Evolutionary conservation across 1,284 basidiomycete species (phyloP), one percentile per base, ranked within the genome.

Genomic region (Vanrija sp.): DNA sequence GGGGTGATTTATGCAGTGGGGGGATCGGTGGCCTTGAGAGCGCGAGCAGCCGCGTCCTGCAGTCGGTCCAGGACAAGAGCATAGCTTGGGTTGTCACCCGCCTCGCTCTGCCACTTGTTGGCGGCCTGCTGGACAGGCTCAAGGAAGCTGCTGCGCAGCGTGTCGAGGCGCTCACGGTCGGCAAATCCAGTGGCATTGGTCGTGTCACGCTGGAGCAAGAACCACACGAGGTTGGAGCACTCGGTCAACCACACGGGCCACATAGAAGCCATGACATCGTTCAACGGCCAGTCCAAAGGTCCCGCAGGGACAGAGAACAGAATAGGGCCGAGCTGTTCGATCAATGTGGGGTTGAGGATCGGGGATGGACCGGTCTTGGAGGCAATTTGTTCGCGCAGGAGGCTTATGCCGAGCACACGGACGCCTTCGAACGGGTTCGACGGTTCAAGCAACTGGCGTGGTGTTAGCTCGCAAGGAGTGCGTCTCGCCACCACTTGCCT

Each of bases 371-470:
- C 38, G 38, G 45, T 54, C 10, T 43, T 43, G 7, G 46, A 46
- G 43, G 63, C 51, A 5, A 67, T 63, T 26, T 59, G 54, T 28
- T 72, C 64, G 12, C 71, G 65, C 3, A 72, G 54, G 6, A 74
- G 43, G 25, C 62, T 61, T 12, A 74, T 52, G 8, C 58, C 52
- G 47, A 66, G 58, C 12, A 71, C 55, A n/a, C 70, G 60, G 25
- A 73, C 56, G 12, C 61, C 60, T 9, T 71, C 66, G 55, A 71
- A 74, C 1, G 70, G 71, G 52, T 73, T 71, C 3, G 58, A 52
- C 14, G 68, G 67, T 43, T 73, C 71, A n/a, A 72, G 49, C 5
- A 73, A 57, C 66, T 71, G 54, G 9, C 12, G 12, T 12, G 28
- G 8, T 3, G 16, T 47, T 1, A 43, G 49, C n/a, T 38, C 3